phyloP scores from a whole-genome alignment of 2,329 filamentous ascomycete species.

The Xylaria sp. region DNA sequence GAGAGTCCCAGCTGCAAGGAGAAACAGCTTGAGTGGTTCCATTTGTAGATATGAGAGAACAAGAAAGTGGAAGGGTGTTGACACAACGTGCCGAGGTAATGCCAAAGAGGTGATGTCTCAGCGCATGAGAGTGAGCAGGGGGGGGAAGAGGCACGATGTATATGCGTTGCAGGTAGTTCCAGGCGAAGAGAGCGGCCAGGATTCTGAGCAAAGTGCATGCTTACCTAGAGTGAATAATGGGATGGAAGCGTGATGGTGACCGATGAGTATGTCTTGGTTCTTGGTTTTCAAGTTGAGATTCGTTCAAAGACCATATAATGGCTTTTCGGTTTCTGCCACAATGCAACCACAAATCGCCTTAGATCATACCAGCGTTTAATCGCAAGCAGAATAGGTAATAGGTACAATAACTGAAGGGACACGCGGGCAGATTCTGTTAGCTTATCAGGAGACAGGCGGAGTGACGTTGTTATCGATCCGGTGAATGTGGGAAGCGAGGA shows the following conservation, averaged over 20 bases:
- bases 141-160: not conserved
- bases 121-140: not conserved
- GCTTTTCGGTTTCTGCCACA: not conserved
- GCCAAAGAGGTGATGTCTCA: not conserved
- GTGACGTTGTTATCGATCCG: not conserved
- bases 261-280: not conserved
- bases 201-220: not conserved
- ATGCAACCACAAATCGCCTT: not conserved
- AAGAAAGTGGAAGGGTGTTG: not conserved
- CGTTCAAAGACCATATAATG: not conserved
- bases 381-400: not conserved
- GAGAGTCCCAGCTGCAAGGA: not conserved
- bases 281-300: not conserved
- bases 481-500: constrained; percentile 1
- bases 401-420: not conserved
- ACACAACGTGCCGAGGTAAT: not conserved
- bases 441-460: not conserved
- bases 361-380: constrained; percentile 1
- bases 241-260: not conserved
- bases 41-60: not conserved
- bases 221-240: not conserved
- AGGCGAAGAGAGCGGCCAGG: not conserved
- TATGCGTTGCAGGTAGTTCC: not conserved
- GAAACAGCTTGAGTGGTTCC: not conserved
- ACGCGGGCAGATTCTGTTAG: not conserved